Percentiles rank a stretch among this genome's conserved stretches.
Conservation (phyloP, 306 rosid species). For the Rubus idaeus region DNA sequence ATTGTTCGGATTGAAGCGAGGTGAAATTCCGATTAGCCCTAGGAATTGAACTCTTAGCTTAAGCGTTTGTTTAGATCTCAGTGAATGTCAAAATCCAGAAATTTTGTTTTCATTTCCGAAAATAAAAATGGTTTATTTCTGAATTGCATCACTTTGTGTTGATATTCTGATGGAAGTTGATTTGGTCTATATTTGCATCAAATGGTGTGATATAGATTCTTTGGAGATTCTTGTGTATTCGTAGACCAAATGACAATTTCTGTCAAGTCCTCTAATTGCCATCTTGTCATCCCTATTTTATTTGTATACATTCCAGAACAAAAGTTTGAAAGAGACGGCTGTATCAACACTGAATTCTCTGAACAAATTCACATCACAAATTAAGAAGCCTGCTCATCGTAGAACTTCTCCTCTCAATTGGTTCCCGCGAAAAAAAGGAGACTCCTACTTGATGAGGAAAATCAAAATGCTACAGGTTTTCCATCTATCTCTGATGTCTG, state of each 20-base stretch:
- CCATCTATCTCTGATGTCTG: slow-evolving; percentile 12
- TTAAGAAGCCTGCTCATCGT: slow-evolving; percentile 75
- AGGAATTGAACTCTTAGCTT: not conserved
- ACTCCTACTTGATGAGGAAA: slow-evolving; percentile 83
- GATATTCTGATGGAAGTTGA: not conserved
- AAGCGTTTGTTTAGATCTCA: not conserved
- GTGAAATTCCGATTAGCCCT: not conserved
- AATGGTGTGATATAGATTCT: not conserved
- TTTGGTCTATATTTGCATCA: not conserved
- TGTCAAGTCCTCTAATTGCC: not conserved
- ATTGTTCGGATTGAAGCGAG: not conserved
- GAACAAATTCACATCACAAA: slow-evolving; percentile 64
- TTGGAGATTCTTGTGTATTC: not conserved
- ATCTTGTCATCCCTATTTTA: not conserved
- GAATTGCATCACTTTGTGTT: not conserved
- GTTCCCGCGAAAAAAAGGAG: slow-evolving; percentile 86
- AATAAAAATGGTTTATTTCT: not conserved
- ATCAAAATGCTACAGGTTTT: slow-evolving; percentile 90
- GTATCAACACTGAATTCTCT: slow-evolving; percentile 54
- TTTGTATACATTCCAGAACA: slow-evolving; percentile 52
- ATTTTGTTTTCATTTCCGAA: not conserved
- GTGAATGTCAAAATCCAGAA: not conserved
- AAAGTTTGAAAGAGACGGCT: slow-evolving; percentile 47
- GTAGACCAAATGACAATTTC: not conserved
- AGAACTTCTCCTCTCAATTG: slow-evolving; percentile 82